These are phyloP conservation scores for Tricladium varicosporioides DNA, from an alignment of 2,329 filamentous ascomycete genomes.

Conservation along the genomic window DNA sequence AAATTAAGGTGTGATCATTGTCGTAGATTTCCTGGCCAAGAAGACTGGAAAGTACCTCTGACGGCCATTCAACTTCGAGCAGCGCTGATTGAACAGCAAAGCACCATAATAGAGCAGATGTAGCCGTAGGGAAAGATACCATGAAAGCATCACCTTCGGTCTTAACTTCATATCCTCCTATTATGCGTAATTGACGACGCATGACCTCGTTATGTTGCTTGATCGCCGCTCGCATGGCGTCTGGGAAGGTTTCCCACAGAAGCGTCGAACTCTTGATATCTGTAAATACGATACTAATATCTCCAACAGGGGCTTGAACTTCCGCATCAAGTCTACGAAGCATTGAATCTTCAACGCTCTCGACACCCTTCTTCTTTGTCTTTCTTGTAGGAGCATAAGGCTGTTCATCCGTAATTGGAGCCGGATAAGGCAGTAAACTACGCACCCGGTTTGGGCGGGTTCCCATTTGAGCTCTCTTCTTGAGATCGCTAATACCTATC, in stretches of 20 bases:
- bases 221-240: constrained; percentile 94
- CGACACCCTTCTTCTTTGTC: constrained; percentile 57
- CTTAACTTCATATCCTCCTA: constrained; percentile 98
- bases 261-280: constrained; percentile 99
- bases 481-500: constrained; percentile 86
- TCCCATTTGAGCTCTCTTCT: constrained; percentile 72
- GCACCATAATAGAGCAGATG: constrained; percentile 90
- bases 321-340: constrained; percentile 84
- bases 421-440: constrained; percentile 76
- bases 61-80: constrained; percentile 87
- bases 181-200: constrained; percentile 86
- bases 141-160: constrained; percentile 99
- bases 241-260: constrained; percentile 92
- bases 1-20: constrained; percentile 83
- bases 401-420: constrained; percentile 65
- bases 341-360: constrained; percentile 73
- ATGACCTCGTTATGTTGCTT: constrained; percentile 97
- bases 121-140: constrained; percentile 97
- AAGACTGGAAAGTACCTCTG: constrained; percentile 83
- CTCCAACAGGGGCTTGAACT: constrained; percentile 86
- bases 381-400: constrained; percentile 64
- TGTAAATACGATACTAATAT: constrained; percentile 92
- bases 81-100: constrained; percentile 90
- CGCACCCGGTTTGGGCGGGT: constrained; percentile 64
- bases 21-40: constrained; percentile 82